Evolutionary conservation across 2,329 filamentous ascomycete species (phyloP), one percentile per base, ranked within the genome.

Genomic region (Exophiala lecanii-corni): DNA sequence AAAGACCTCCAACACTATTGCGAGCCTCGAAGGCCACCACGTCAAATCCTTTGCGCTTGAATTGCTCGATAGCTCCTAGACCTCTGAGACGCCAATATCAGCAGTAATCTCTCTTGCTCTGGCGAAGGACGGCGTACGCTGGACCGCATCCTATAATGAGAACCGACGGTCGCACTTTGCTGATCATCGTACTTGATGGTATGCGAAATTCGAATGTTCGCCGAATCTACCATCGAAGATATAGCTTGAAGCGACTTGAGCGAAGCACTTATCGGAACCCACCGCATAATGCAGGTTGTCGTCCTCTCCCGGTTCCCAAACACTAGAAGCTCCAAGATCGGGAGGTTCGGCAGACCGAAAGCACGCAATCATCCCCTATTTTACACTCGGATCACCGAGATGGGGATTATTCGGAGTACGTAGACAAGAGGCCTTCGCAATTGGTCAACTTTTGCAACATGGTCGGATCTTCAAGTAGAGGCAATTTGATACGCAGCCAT

Each of bases 111-210:
- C 17, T 33, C 25, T 25, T 33, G 10, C 26, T 33, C 26, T 19
- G 16, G 31, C 13, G n/a, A n/a, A n/a, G n/a, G n/a, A n/a, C n/a
- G 23, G 12, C 40, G 28, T 36, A 43, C 40, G 40, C 40, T 25
- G 40, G 40, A 18, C 40, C 40, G 40, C 40, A 43, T 12, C 40
- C 40, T 17, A 43, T 43, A 13, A 43, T 43, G n/a, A 43, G 33
- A 31, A 43, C 40, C 20, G 40, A 43, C 7, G 40, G 40, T 43
- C 16, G 33, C 40, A 43, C 40, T 31, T 36, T 43, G 33, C 13
- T 19, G 17, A 15, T 32, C 32, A 43, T 43, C 12, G 33, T 41
- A 5, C 12, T 13, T 35, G 39, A 17, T 41, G 13, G 39, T 32
- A 16, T 28, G 36, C 23, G 21, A n/a, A n/a, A n/a, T n/a, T n/a